Evolutionary conservation across 345 rosid genomes (phyloP).

Genomic region (Passiflora organensis): DNA sequence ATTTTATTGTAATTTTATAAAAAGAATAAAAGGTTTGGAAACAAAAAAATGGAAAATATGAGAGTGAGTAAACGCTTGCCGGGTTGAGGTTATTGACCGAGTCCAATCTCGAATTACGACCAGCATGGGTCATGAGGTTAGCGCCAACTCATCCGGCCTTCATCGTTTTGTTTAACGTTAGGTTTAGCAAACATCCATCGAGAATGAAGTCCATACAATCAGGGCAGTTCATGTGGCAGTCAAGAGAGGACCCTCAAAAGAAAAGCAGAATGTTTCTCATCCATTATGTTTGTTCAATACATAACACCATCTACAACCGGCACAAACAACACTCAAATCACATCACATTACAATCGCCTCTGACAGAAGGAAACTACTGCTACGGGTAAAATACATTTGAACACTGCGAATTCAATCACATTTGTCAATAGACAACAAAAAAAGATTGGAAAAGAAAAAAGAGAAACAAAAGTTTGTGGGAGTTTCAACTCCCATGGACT

Average conservation of each 20-base stretch:
- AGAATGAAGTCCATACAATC: too few species aligned
- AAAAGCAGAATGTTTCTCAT: not conserved
- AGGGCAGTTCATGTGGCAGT: not conserved
- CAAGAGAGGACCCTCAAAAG: not conserved
- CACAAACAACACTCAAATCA: constrained; percentile 8
- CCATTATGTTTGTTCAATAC: not conserved
- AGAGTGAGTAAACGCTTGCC: too few species aligned
- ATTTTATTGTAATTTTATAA: too few species aligned
- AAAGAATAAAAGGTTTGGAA: too few species aligned
- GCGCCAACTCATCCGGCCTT: too few species aligned
- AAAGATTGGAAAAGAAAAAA: too few species aligned
- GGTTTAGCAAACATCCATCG: too few species aligned
- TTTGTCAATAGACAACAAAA: constrained; percentile 14
- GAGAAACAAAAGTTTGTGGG: not conserved
- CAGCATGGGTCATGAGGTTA: too few species aligned
- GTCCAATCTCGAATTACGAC: too few species aligned
- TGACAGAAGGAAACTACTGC: constrained; percentile 23
- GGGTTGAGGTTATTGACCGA: too few species aligned
- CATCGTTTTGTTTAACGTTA: too few species aligned
- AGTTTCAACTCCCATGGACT: constrained; percentile 1
- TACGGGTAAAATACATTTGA: not conserved
- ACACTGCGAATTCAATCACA: constrained; percentile 22
- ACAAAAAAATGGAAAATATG: too few species aligned
- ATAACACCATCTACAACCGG: constrained; percentile 16
- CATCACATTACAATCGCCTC: constrained; percentile 22